A percentile compares a stretch with the other conserved stretches of the same genome.
phyloP scores from a whole-genome alignment of 306 rosid genomes.

The Sesbania bispinosa region DNA sequence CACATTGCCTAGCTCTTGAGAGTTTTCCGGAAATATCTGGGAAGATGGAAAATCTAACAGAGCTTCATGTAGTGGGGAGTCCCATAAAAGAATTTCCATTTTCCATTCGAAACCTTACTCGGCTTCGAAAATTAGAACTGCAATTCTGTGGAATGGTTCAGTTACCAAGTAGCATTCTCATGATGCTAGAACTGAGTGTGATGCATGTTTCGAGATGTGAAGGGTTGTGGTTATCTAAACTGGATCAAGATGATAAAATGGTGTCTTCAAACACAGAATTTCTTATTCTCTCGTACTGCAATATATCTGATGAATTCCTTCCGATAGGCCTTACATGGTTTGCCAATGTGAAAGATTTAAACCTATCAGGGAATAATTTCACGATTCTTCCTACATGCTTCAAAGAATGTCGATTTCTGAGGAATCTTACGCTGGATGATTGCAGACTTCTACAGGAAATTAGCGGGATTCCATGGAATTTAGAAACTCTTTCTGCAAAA shows the following conservation, averaged over 20 bases:
- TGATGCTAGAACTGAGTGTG: not conserved
- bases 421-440: not conserved
- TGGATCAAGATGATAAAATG: not conserved
- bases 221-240: not conserved
- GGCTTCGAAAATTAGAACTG: not conserved
- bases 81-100: not conserved
- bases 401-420: not conserved
- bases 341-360: not conserved
- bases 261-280: not conserved
- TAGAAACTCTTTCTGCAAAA: not conserved
- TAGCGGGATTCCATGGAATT: not conserved
- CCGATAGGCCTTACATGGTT: not conserved
- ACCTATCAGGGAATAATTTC: not conserved
- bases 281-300: not conserved
- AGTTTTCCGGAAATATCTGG: not conserved
- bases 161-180: conserved; percentile 15
- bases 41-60: not conserved
- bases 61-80: not conserved
- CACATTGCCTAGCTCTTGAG: not conserved
- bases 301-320: not conserved
- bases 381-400: not conserved
- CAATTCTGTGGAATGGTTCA: not conserved
- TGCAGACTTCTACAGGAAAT: not conserved
- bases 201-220: not conserved
- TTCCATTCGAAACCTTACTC: not conserved